Evolutionary conservation across 352 stramenopile species (phyloP).

Genomic region (Saprolegnia diclina): DNA sequence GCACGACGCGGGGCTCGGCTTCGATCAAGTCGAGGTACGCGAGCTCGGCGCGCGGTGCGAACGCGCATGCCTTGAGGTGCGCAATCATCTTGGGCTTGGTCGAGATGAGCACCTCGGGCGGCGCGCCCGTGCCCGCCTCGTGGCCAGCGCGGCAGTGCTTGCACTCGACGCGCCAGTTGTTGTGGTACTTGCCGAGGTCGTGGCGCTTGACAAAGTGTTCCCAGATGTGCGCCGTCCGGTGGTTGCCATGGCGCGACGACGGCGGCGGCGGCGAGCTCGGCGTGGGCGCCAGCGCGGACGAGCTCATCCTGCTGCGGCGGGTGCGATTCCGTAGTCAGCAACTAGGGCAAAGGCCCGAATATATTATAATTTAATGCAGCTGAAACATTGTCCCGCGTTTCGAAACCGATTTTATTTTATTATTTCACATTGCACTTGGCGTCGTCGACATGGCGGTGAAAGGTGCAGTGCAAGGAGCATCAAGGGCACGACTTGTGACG

Average conservation of each 20-base stretch:
- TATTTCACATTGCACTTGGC: not conserved
- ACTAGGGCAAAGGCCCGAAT: not conserved
- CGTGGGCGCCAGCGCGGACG: not conserved
- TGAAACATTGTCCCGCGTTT: not conserved
- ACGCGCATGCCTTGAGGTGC: not conserved
- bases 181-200: constrained; percentile 27
- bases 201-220: constrained; percentile 19
- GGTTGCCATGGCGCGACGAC: not conserved
- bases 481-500: no score
- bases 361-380: not conserved
- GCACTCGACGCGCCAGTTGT: constrained; percentile 26
- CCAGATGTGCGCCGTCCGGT: constrained; percentile 27
- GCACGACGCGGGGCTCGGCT: not conserved
- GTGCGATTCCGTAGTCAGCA: not conserved
- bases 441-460: no score
- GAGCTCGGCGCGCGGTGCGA: not conserved
- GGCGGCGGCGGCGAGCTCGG: no score
- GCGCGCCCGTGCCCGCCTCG: not conserved
- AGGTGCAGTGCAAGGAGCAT: no score
- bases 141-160: constrained; percentile 11
- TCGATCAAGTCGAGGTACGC: not conserved
- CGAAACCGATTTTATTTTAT: not conserved
- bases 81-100: constrained; percentile 25
- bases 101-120: constrained; percentile 18
- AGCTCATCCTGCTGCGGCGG: not conserved